Evolutionary conservation across 768 basidiomycete genomes (phyloP), one percentile per base, ranked within the genome.

Genomic region (Auricularia sp.): DNA sequence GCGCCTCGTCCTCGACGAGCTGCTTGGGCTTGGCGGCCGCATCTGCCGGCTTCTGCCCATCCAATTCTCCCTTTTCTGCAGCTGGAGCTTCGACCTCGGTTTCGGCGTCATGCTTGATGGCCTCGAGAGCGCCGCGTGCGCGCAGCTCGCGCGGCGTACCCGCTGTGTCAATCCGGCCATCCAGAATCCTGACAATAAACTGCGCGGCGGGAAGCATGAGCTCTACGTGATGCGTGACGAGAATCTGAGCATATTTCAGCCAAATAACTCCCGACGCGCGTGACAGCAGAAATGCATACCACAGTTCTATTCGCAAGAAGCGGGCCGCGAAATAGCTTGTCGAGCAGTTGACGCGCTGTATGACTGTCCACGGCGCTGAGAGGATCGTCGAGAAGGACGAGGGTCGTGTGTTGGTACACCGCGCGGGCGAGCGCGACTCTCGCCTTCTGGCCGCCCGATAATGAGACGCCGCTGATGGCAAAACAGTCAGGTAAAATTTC

Each of bases 221-320:
- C 54, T 77, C 77, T 21, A 77, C 74, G 65, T 78, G 77, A 65
- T 78, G 77, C 2, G 75, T 75, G 18, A 78, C 76, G 29, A 77
- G 65, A 42, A 42, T 42, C 39, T 42, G 29, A 29, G 29, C 29
- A 2, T 29, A 29, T 29, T 29, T 29, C 29, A 29, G 29, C 29
- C 29, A 29, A 29, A 42, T 53, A 29, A 29, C 29, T 29, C 1
- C 29, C 29, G 29, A 29, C 29, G 29, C 29, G 29, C 29, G 29
- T 29, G 29, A 29, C 3, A 23, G n/a, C 65, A 67, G 29, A 42
- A 42, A 42, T 29, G 12, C 39, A 14, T 62, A 72, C 68, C 29
- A 73, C 67, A 10, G 74, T 74, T 1, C 74, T 70, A 43, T 69
- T 62, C 12, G 58, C 62, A 63, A 74, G 65, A 1, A 73, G 53